Base-by-base conservation (phyloP, 2,329 filamentous ascomycete species). In the Beauveria sp. region DNA sequence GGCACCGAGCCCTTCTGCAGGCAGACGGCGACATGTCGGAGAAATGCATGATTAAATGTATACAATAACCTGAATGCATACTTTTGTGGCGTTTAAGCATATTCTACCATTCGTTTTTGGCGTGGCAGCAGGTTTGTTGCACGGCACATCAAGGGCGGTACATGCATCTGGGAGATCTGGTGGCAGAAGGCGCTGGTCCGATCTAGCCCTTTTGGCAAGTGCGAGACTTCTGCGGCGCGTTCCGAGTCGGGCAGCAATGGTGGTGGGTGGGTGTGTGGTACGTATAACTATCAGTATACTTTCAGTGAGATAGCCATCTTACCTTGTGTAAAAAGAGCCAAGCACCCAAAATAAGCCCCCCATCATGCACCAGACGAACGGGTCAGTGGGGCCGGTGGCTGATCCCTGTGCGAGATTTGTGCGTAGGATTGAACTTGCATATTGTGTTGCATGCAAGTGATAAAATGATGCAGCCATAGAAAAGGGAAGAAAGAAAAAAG, bases 321-420 rank as follows among this genome's bases (percentile, higher is more conserved):
- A 34, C 31, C 10, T 34, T 2, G 5, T 34, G 31, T 34, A 14
- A 34, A 34, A 6, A 38, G 5, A 14, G 34, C 34, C 34, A 38
- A 16, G 34, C 34, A 38, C 12, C 12, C 5, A 38, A 38, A 38
- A 16, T 6, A 38, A 14, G 5, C 5, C 34, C 34, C 34, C 34
- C 12, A 4, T 38, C 5, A 34, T 43, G 9, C 52, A 43, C 38
- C 22, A 28, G 14, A 49, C 45, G 24, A 51, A 42, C 45, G 48
- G 34, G 16, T 42, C 9, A 16, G 56, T 51, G 31, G 34, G 31
- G 24, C 14, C 22, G 24, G 9, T 49, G 46, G 40, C 38, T 5
- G 38, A 31, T 28, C 31, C 22, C 12, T 28, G 20, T 60, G 58
- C 50, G 58, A 54, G n/a, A 61, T 61, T 61, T 61, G 58, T 61